Conservation (phyloP, 2,329 filamentous ascomycete genomes). For the Periconia sp. region DNA sequence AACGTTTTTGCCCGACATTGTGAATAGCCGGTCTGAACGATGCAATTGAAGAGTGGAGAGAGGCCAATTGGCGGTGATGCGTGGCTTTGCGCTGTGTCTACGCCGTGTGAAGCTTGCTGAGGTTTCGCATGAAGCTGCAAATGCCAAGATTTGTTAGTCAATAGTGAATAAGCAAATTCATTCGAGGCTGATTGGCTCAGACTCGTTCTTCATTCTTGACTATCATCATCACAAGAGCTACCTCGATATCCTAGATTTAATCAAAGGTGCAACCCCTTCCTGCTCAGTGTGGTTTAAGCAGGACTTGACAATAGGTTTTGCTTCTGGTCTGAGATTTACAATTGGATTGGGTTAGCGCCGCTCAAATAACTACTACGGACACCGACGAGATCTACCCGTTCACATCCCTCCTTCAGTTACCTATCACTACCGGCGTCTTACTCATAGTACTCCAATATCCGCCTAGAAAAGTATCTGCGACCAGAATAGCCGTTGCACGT, state of each 20-base stretch:
- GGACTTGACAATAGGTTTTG: no score
- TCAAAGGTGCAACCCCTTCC: no score
- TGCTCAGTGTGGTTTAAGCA: no score
- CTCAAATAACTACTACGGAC: no score
- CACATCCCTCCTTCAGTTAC: neutral
- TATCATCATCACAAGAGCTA: no score
- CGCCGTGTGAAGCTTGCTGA: constrained; percentile 30
- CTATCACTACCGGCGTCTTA: neutral
- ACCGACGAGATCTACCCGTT: no score
- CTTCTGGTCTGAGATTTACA: no score
- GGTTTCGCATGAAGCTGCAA: constrained; percentile 29
- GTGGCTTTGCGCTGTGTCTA: constrained; percentile 19
- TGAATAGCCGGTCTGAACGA: constrained; percentile 20
- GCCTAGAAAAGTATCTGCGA: constrained; percentile 7
- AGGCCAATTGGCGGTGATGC: constrained; percentile 30
- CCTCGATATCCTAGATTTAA: no score
- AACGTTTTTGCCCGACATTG: constrained; percentile 41
- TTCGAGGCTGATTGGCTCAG: no score
- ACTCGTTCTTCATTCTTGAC: no score
- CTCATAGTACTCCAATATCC: constrained; percentile 19
- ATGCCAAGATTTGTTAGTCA: constrained; percentile 25
- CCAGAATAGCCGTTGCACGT: constrained; percentile 30
- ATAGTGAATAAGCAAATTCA: constrained; percentile 1
- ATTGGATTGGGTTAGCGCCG: no score
- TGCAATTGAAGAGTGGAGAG: constrained; percentile 21